Base-by-base conservation (phyloP, 768 basidiomycete species). In the Mycena olivaceomarginata region DNA sequence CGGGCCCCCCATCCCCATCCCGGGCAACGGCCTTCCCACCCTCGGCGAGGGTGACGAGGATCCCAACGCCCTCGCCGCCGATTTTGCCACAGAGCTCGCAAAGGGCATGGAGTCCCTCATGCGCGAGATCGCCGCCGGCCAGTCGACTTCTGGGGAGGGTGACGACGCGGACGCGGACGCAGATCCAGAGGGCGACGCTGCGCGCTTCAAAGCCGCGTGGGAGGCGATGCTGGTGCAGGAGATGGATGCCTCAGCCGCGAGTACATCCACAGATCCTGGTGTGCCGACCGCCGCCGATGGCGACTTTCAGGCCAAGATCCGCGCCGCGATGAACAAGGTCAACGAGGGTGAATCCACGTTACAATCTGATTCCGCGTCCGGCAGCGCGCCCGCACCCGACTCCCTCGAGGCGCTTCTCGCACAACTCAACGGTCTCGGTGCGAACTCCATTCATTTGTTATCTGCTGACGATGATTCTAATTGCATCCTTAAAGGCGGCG, bases 281-380 rank as follows among this genome's bases (percentile, higher is more conserved):
- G 40, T 57, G 15, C 59, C 72, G 22, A 67, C 46, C 40, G 63
- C 39, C 12, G 73, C 80, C 4, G 79, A 73, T 40, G 69, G 86
- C 62, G 86, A 88, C 73, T 97, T 96, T 85, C 95, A 95, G 85
- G 89, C 90, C 13, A 91, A 89, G 74, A 93, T 97, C 66, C 90
- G 90, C 75, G 90, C 92, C 80, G 91, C 96, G 8, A 93, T 96
- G 92, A 90, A 93, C 53, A 94, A 94, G 84, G 84, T 96, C 75
- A 93, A 91, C 81, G 90, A 93, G 83, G 93, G 91, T 77, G 94
- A 96, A 76, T 88, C 90, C 6, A 88, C 87, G 68, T 77, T 91
- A 16, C 84, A 70, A 31, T 73, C 41, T 37, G 37, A 51, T 66
- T 13, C 66, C 80, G 8, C 83, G 77, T 7, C 18, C 2, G 51